phyloP scores from a whole-genome alignment of 208 protist genomes.

The Crithidia mellificae region DNA sequence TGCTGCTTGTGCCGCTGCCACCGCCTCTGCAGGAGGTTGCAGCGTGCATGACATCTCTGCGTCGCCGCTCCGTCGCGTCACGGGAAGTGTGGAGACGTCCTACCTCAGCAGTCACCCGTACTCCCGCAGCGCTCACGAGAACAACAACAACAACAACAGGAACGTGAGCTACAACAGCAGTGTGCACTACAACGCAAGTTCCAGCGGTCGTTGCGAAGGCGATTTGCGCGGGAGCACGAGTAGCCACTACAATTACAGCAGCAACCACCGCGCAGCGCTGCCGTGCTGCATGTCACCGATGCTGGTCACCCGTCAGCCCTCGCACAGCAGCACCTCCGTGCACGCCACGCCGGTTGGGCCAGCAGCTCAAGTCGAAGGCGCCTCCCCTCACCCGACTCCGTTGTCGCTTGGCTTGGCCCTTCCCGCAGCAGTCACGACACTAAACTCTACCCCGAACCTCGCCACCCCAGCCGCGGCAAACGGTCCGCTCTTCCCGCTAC shows the following conservation, averaged over 20 bases:
- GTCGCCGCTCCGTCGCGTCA: neutral
- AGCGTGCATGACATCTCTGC: too few relatives aligned
- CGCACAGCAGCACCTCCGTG: neutral
- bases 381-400: neutral
- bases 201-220: neutral
- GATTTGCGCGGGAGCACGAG: too few relatives aligned
- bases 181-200: constrained; percentile 1
- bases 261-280: too few relatives aligned
- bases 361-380: neutral
- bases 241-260: too few relatives aligned
- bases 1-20: too few relatives aligned
- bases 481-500: neutral
- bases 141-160: constrained; percentile 3
- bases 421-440: neutral
- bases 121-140: too few relatives aligned
- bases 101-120: neutral
- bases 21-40: too few relatives aligned
- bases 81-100: neutral
- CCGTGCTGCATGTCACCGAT: constrained; percentile 16
- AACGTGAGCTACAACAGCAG: too few relatives aligned
- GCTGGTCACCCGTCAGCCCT: constrained; percentile 7
- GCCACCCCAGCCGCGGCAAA: neutral
- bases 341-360: neutral
- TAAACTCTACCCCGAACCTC: neutral
- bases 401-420: neutral